These are phyloP conservation scores for Penicillium steckii DNA, from an alignment of 495 filamentous ascomycete species.

Conservation along the genomic window DNA sequence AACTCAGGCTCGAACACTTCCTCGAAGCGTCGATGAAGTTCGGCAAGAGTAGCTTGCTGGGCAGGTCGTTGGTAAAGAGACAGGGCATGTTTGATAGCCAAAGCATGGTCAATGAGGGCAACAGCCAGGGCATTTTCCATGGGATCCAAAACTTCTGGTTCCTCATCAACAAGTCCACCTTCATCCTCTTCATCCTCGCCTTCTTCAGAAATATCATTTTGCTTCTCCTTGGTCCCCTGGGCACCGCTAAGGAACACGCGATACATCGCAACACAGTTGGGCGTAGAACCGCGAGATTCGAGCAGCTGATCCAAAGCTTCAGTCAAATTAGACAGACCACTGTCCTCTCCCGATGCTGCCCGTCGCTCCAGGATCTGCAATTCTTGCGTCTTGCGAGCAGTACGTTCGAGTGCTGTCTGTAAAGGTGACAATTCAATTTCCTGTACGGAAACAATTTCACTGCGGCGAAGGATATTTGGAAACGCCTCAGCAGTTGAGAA, in stretches of 20 bases:
- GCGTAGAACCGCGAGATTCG: slow-evolving; percentile 58
- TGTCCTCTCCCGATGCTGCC: slow-evolving; percentile 70
- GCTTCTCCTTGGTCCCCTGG: slow-evolving; percentile 42
- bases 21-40: slow-evolving; percentile 50
- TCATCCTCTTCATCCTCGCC: slow-evolving; percentile 47
- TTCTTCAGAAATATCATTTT: slow-evolving; percentile 41
- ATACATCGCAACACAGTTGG: slow-evolving; percentile 70
- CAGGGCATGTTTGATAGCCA: slow-evolving; percentile 81
- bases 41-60: slow-evolving; percentile 57
- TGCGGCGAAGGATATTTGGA: slow-evolving; percentile 85
- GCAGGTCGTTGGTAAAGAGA: slow-evolving; percentile 60
- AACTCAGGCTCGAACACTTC: slow-evolving; percentile 50
- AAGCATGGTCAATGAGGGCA: slow-evolving; percentile 84
- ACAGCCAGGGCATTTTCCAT: slow-evolving; percentile 83
- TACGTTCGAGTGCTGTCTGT: slow-evolving; percentile 88
- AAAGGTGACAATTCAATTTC: slow-evolving; percentile 67
- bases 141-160: slow-evolving; percentile 49
- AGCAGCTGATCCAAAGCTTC: slow-evolving; percentile 74
- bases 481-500: slow-evolving; percentile 84
- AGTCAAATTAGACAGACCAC: slow-evolving; percentile 60
- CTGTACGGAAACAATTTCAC: slow-evolving; percentile 74
- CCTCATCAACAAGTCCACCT: slow-evolving; percentile 44
- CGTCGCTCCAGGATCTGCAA: slow-evolving; percentile 71
- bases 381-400: slow-evolving; percentile 86
- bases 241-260: slow-evolving; percentile 63